Percentiles rank a stretch among this genome's conserved stretches.
Evolutionary conservation across 305 asterid genomes (phyloP).

Genomic region (Ilex paraguariensis): DNA sequence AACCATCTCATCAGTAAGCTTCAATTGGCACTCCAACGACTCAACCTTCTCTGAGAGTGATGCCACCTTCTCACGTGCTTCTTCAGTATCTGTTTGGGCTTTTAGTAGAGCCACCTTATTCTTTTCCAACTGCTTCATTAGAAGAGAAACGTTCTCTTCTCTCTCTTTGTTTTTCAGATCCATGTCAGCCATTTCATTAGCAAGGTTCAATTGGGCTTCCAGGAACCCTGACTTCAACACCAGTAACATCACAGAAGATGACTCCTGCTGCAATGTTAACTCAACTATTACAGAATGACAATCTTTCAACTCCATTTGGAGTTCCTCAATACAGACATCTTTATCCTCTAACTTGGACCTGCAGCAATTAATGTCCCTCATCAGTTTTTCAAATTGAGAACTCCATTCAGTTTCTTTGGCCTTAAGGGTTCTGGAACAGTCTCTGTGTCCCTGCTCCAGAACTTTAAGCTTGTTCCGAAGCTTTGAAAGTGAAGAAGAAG

Average conservation of each 20-base stretch:
- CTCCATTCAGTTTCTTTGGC: slow-evolving; percentile 47
- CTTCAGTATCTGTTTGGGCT: slow-evolving; percentile 55
- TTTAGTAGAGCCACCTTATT: slow-evolving; percentile 35
- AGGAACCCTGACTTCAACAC: slow-evolving; percentile 50
- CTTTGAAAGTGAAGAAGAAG: slow-evolving; percentile 60
- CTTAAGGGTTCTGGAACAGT: slow-evolving; percentile 33
- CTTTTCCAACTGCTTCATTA: slow-evolving; percentile 43
- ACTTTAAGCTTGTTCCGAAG: slow-evolving; percentile 61
- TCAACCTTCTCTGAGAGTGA: slow-evolving; percentile 35
- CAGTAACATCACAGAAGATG: slow-evolving; percentile 42
- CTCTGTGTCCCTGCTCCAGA: slow-evolving; percentile 58
- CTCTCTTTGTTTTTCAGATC: slow-evolving; percentile 26
- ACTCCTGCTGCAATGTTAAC: slow-evolving; percentile 39
- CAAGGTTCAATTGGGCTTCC: slow-evolving; percentile 40
- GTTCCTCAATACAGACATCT: slow-evolving; percentile 40
- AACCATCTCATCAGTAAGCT: too few species aligned
- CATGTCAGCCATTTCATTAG: slow-evolving; percentile 23
- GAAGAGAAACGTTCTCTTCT: slow-evolving; percentile 20
- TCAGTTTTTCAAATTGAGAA: slow-evolving; percentile 35
- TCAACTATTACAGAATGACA: slow-evolving; percentile 28
- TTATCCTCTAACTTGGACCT: slow-evolving; percentile 28
- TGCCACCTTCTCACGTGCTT: slow-evolving; percentile 46
- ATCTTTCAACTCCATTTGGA: slow-evolving; percentile 43
- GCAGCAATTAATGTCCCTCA: slow-evolving; percentile 30
- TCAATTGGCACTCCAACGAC: background rate